These are phyloP conservation scores for Bretschneidera sinensis DNA, from an alignment of 345 rosid species.

Conservation along the genomic window DNA sequence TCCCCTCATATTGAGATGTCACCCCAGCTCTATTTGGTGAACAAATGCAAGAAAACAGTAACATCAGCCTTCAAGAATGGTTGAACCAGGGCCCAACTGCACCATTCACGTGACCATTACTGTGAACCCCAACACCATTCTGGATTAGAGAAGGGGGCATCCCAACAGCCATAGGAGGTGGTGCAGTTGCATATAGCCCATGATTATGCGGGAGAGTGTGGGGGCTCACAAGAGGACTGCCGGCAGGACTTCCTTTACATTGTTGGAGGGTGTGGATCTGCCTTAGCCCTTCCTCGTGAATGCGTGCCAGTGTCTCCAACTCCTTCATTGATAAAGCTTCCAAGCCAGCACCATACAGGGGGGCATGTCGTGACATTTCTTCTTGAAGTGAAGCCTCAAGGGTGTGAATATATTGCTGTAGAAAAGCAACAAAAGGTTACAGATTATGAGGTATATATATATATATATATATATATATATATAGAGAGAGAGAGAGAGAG, in stretches of 20 bases:
- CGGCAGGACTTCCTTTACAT: slow-evolving; percentile 67
- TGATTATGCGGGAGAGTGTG: slow-evolving; percentile 58
- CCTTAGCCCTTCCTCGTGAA: slow-evolving; percentile 94
- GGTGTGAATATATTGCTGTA: slow-evolving; percentile 84
- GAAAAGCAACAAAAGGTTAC: background rate
- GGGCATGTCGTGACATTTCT: slow-evolving; percentile 90
- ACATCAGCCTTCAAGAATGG: slow-evolving; percentile 32
- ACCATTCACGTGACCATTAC: slow-evolving; percentile 78
- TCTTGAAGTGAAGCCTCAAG: slow-evolving; percentile 75
- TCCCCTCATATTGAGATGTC: slow-evolving; percentile 25
- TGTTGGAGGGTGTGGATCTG: slow-evolving; percentile 78
- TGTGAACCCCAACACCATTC: slow-evolving; percentile 68
- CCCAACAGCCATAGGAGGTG: slow-evolving; percentile 69
- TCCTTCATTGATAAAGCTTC: slow-evolving; percentile 90
- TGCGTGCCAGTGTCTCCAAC: slow-evolving; percentile 75
- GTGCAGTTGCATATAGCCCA: slow-evolving; percentile 60
- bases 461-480: too few species aligned
- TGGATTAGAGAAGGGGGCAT: slow-evolving; percentile 61
- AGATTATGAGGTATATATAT: too few species aligned
- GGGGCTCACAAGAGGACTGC: slow-evolving; percentile 62
- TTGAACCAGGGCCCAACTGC: slow-evolving; percentile 83
- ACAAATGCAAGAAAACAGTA: slow-evolving; percentile 12
- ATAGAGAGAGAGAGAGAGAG: too few species aligned
- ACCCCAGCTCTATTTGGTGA: slow-evolving; percentile 8
- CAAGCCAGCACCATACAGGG: slow-evolving; percentile 89